Conservation (phyloP, 2,329 filamentous ascomycete genomes). For the Blastomyces parvus region DNA sequence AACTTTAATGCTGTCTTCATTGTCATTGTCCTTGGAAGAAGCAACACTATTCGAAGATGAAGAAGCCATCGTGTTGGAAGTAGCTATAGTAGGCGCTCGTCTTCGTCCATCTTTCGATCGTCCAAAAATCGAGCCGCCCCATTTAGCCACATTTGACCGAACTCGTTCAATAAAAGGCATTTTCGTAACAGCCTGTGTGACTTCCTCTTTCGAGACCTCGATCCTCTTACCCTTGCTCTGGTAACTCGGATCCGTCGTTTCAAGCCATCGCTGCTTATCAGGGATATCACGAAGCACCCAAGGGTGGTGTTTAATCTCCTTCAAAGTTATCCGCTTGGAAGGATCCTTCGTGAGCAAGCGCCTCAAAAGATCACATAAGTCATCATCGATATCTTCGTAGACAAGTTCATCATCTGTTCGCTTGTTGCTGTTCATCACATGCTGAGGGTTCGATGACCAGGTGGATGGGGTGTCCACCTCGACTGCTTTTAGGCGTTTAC, state of each 20-base stretch:
- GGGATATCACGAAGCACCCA: constrained; percentile 77
- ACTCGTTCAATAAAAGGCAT: constrained; percentile 80
- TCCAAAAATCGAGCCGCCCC: constrained; percentile 47
- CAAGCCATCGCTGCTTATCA: constrained; percentile 73
- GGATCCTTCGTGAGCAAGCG: constrained; percentile 84
- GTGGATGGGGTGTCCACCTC: constrained; percentile 39
- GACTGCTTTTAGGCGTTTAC: constrained; percentile 66
- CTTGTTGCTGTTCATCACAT: constrained; percentile 53
- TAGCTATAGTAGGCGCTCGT: constrained; percentile 47
- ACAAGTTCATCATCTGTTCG: constrained; percentile 67
- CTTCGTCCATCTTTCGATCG: constrained; percentile 36
- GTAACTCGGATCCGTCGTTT: constrained; percentile 78
- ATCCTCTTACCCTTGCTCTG: constrained; percentile 75
- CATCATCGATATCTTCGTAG: constrained; percentile 77
- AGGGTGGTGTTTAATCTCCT: constrained; percentile 85
- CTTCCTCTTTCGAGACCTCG: constrained; percentile 81
- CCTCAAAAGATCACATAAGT: constrained; percentile 66
- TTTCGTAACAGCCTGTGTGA: constrained; percentile 82
- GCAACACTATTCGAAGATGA: constrained; percentile 48
- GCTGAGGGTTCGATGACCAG: constrained; percentile 39
- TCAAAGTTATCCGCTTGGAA: constrained; percentile 73
- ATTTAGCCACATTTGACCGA: constrained; percentile 64
- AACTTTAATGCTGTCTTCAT: constrained; percentile 45
- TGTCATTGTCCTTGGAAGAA: constrained; percentile 43
- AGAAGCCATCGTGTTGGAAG: constrained; percentile 44